These are phyloP conservation scores for Breynia disticha DNA, from an alignment of 441 rosid genomes.

Conservation along the genomic window DNA sequence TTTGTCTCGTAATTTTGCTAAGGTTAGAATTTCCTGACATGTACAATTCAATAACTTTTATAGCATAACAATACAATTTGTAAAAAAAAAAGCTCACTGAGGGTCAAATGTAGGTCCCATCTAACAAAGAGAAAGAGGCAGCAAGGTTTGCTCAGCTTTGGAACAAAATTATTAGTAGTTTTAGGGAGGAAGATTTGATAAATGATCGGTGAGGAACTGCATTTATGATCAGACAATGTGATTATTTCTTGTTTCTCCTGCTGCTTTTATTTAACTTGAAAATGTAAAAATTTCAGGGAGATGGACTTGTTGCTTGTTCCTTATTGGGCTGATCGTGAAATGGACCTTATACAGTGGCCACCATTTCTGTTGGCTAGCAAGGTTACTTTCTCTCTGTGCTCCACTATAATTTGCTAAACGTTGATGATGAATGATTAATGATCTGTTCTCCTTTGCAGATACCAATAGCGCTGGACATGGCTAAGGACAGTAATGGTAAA, in stretches of 20 bases:
- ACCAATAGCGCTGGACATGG: constrained; percentile 99
- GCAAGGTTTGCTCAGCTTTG: constrained; percentile 98
- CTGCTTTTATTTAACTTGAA: not conserved
- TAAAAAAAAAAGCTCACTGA: not conserved
- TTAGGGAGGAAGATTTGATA: constrained; percentile 96
- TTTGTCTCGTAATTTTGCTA: constrained; percentile 49
- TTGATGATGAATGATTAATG: constrained; percentile 13
- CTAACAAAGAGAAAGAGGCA: constrained; percentile 71
- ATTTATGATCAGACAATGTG: constrained; percentile 6
- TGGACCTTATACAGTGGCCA: constrained; percentile 94
- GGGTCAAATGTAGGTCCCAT: constrained; percentile 34
- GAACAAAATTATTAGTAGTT: constrained; percentile 94
- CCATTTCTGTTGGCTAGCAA: constrained; percentile 99
- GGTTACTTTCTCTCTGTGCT: constrained; percentile 35
- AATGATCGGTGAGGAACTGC: constrained; percentile 44
- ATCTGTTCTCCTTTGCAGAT: constrained; percentile 38
- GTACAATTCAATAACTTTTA: not conserved
- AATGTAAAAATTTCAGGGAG: constrained; percentile 49
- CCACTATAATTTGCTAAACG: constrained; percentile 1
- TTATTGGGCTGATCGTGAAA: constrained; percentile 97
- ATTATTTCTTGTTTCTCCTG: constrained; percentile 1
- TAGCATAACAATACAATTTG: too few relatives aligned
- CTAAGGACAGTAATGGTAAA: constrained; percentile 91
- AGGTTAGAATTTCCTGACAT: constrained; percentile 28
- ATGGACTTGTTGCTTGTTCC: constrained; percentile 97